Evolutionary conservation across 148 eudicot species (phyloP), one percentile per base, ranked within the genome.

Genomic region (Talinum fruticosum): DNA sequence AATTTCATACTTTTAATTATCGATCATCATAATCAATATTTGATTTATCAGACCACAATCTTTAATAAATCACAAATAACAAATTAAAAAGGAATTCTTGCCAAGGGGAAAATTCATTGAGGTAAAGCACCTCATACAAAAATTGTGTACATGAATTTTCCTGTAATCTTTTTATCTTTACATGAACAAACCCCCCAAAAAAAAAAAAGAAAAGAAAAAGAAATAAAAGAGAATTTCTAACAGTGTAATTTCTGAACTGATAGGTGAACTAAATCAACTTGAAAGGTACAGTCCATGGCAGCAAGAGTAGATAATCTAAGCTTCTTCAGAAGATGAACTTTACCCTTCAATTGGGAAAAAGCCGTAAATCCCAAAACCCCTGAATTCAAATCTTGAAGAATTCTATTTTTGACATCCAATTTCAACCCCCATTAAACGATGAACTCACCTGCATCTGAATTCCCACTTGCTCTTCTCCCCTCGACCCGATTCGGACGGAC

Each of bases 201-300:
- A 59, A 59, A 59, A 59, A 59, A 2, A 6, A 59, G 6, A n/a
- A n/a, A 5, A 59, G n/a, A 0, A 23, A 57, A 57, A 23, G 8
- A 1, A n/a, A 6, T 5, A 19, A 14, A 41, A 41, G 45, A 18
- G 16, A 18, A 6, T 19, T 51, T 51, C 18, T 62, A 37, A 78
- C 90, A 89, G 49, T 14, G 45, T 62, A 86, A 74, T 73, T 74
- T 74, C 35, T 79, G 74, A 7, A 89, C 51, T 14, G 83, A 65
- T 73, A 35, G 71, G 10, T 47, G 79, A 13, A 26, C 67, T 80
- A 87, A 79, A 82, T 89, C 79, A 15, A 87, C 37, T 47, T 21
- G 69, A 79, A 86, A 79, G 10, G 80, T 79, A 65, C 92, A 89
- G 71, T 79, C 81, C 89, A 84, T 75, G 19, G 45, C 66, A 4